A percentile compares a stretch with the other conserved stretches of the same genome.
Evolutionary conservation across 805 yeast species (phyloP).

Genomic region (Gaillardinia entomophila): DNA sequence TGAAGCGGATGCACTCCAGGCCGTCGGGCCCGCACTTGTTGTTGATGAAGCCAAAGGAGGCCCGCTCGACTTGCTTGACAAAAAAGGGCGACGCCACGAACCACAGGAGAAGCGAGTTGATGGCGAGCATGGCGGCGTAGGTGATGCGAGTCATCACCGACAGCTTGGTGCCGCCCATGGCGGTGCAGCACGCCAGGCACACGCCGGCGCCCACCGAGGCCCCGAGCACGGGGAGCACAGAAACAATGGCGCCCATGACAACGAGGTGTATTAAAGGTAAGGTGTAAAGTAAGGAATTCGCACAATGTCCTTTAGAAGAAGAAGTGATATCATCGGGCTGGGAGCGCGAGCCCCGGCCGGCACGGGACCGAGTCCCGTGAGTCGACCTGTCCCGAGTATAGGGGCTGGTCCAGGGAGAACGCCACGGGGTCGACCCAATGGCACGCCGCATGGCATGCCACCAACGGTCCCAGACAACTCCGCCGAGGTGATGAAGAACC

Average conservation of each 20-base stretch:
- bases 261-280: neutral
- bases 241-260: constrained; percentile 61
- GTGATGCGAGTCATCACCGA: constrained; percentile 79
- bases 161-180: constrained; percentile 58
- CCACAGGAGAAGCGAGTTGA: constrained; percentile 88
- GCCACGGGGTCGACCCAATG: constrained; percentile 4
- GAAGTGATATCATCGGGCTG: constrained; percentile 45
- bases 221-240: constrained; percentile 61
- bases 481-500: constrained; percentile 22
- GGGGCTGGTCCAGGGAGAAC: constrained; percentile 3
- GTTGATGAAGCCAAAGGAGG: constrained; percentile 65
- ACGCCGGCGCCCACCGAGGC: constrained; percentile 76
- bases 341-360: constrained; percentile 3
- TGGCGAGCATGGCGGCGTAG: constrained; percentile 71
- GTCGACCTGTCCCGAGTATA: constrained; percentile 1
- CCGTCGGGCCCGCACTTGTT: constrained; percentile 68
- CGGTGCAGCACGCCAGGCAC: constrained; percentile 53
- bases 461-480: neutral
- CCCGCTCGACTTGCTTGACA: constrained; percentile 62
- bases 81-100: constrained; percentile 81
- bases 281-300: too few species aligned
- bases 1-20: constrained; percentile 78
- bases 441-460: constrained; percentile 1
- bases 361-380: constrained; percentile 1
- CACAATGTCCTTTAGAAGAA: constrained; percentile 60